Conservation (phyloP, 345 rosid species). For the Triadica sebifera region DNA sequence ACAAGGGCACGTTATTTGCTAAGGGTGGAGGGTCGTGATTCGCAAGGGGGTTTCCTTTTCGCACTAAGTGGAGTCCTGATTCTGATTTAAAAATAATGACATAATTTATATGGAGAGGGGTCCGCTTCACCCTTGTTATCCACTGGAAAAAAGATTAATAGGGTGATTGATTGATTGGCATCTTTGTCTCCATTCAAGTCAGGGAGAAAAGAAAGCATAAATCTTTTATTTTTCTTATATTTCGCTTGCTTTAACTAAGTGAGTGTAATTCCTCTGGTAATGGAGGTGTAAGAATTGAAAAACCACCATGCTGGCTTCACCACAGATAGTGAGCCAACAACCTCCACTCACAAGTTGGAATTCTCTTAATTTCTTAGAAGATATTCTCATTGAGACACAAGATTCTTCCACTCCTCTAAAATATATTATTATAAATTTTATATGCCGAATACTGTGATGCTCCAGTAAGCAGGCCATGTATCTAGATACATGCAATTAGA, state of each 20-base stretch:
- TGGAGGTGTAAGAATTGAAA: conserved; percentile 18
- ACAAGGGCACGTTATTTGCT: conserved; percentile 16
- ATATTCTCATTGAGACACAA: conserved; percentile 12
- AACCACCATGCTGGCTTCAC: conserved; percentile 31
- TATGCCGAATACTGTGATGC: background rate
- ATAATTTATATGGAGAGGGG: conserved; percentile 26
- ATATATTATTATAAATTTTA: background rate
- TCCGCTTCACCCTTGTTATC: conserved; percentile 28
- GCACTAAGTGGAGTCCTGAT: conserved; percentile 48
- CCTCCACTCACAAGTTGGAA: conserved; percentile 41
- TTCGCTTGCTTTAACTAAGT: conserved; percentile 1
- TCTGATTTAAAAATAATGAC: conserved; percentile 40
- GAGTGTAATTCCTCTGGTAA: conserved; percentile 9
- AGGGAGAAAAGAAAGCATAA: conserved; percentile 34
- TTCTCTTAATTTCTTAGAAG: conserved; percentile 20
- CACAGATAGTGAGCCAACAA: conserved; percentile 38
- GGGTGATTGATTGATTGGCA: conserved; percentile 36
- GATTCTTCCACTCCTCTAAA: conserved; percentile 32
- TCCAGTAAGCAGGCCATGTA: background rate
- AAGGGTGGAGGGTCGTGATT: conserved; percentile 29
- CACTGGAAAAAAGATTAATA: conserved; percentile 15
- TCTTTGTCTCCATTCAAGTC: conserved; percentile 38
- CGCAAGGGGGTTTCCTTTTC: conserved; percentile 36
- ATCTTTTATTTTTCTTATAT: conserved; percentile 8
- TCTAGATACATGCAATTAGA: background rate